A percentile compares a stretch with the other conserved stretches of the same genome.
phyloP scores from a whole-genome alignment of 345 rosid species.

The Rubroshorea leprosula region DNA sequence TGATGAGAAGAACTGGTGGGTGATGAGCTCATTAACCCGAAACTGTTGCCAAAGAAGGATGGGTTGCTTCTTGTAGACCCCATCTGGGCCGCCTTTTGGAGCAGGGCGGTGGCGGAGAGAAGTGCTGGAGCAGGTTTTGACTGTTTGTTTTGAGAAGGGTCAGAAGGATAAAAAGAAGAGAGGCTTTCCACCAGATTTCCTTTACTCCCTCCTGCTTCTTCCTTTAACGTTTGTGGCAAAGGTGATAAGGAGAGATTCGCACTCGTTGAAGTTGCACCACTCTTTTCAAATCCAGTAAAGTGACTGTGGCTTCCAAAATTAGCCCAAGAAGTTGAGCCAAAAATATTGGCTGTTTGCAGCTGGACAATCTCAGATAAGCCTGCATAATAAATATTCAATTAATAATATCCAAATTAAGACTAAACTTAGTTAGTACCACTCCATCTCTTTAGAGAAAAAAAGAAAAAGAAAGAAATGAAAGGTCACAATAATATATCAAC shows the following conservation, averaged over 20 bases:
- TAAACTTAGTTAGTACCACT: no score
- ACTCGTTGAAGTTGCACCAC: slow-evolving; percentile 24
- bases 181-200: slow-evolving; percentile 17
- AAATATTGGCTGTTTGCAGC: slow-evolving; percentile 41
- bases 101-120: slow-evolving; percentile 88
- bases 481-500: no score
- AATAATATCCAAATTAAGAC: no score
- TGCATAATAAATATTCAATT: background rate
- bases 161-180: slow-evolving; percentile 36
- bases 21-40: slow-evolving; percentile 38
- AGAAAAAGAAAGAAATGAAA: no score
- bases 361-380: slow-evolving; percentile 61
- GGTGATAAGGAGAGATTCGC: slow-evolving; percentile 48
- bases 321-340: slow-evolving; percentile 42
- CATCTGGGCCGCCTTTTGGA: slow-evolving; percentile 94
- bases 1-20: slow-evolving; percentile 23
- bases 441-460: no score
- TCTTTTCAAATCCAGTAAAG: slow-evolving; percentile 26
- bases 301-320: slow-evolving; percentile 37
- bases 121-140: slow-evolving; percentile 36
- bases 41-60: slow-evolving; percentile 33
- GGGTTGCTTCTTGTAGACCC: slow-evolving; percentile 82
- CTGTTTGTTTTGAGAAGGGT: slow-evolving; percentile 32
- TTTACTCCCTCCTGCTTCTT: slow-evolving; percentile 25
- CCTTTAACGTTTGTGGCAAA: slow-evolving; percentile 34